Conservation (phyloP, 495 filamentous ascomycete species). For the Polyplosphaeria fusca region DNA sequence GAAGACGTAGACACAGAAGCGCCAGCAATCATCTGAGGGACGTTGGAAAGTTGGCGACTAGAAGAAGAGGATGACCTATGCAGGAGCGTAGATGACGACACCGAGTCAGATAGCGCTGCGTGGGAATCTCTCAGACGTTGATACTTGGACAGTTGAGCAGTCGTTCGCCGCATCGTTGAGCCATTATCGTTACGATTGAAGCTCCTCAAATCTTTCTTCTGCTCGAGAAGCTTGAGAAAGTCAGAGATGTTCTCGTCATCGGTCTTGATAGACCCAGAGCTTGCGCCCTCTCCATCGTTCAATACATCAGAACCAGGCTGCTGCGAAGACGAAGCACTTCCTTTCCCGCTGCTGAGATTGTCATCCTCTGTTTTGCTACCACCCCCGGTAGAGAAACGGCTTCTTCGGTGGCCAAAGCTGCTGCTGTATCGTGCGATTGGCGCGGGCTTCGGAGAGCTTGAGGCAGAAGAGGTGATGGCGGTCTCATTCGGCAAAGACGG, state of each 20-base stretch:
- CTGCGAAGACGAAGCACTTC: slow-evolving; percentile 77
- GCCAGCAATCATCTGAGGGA: slow-evolving; percentile 78
- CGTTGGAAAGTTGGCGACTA: slow-evolving; percentile 76
- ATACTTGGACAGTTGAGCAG: slow-evolving; percentile 70
- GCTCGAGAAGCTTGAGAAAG: slow-evolving; percentile 82
- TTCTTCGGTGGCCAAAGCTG: slow-evolving; percentile 83
- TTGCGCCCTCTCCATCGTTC: slow-evolving; percentile 62
- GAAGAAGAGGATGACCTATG: slow-evolving; percentile 80
- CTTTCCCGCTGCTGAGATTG: slow-evolving; percentile 79
- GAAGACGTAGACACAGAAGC: slow-evolving; percentile 81
- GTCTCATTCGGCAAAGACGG: slow-evolving; percentile 56
- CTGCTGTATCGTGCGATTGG: slow-evolving; percentile 70
- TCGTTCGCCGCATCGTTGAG: slow-evolving; percentile 57
- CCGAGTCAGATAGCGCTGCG: slow-evolving; percentile 77
- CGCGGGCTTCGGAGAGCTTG: slow-evolving; percentile 71
- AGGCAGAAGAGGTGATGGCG: slow-evolving; percentile 56
- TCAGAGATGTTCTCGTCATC: slow-evolving; percentile 92
- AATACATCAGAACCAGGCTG: slow-evolving; percentile 84
- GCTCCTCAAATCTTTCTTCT: slow-evolving; percentile 72
- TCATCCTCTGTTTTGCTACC: slow-evolving; percentile 76
- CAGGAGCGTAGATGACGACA: slow-evolving; percentile 78
- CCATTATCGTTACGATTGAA: slow-evolving; percentile 55
- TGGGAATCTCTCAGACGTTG: slow-evolving; percentile 84
- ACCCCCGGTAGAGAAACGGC: slow-evolving; percentile 69
- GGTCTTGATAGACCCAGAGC: slow-evolving; percentile 74